Evolutionary conservation across 2,329 filamentous ascomycete species (phyloP), one percentile per base, ranked within the genome.

Genomic region (Fusarium chaquense): DNA sequence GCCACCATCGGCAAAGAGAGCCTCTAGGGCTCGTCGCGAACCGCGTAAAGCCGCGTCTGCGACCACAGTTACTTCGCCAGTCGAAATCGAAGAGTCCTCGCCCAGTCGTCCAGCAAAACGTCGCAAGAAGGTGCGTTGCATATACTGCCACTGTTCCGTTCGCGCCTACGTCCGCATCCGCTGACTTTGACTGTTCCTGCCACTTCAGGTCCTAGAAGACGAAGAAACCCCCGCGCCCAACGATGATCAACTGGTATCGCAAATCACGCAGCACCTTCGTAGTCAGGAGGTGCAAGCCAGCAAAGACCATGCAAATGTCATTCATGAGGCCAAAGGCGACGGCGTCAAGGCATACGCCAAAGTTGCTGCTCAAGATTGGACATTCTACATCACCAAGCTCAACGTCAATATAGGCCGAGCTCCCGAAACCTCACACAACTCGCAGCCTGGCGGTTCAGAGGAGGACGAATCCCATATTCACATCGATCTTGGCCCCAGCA

Each of bases 401-500:
- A 85, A 86, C 55, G 87, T 94, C 76, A 90, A 91, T 70, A 94
- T 96, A 69, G 93, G 93, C 44, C 89, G 93, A 67, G 88, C 88
- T 20, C 87, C 88, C 6, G 89, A 91, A 62, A 72, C 77, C 38
- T 67, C 77, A 56, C 75, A 78, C 62, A 69, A 81, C 76, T 65
- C 72, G 72, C 72, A 76, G 66, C 68, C 82, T 50, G 83, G 80
- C 32, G 79, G 81, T 10, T 81, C 82, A 32, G 79, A 83, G 35
- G 82, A 86, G 44, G 81, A 84, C 16, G 81, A 85, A 20, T 83
- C 81, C 30, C 63, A 55, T 20, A 83, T 98, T 15, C 92, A 98
- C 77, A 95, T 99, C 72, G 95, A 99, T 77, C 84, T 99, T 33
- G 92, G 93, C 2, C 93, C 93, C 0, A 92, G 88, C 80, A 95